Conservation (phyloP, 169 alveolate species). For the Cryptosporidium andersoni region DNA sequence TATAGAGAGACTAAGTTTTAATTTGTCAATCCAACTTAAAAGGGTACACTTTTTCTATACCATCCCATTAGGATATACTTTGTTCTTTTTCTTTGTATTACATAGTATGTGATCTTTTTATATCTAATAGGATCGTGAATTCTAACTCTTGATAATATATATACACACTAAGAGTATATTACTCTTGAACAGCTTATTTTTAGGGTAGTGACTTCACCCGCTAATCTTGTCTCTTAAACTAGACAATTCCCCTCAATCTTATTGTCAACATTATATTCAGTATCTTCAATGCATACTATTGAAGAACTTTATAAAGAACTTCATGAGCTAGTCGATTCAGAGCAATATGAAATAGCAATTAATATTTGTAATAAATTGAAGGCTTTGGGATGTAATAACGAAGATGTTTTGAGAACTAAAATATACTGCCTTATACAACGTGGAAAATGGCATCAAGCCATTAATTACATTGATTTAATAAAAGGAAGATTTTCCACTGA, state of each 20-base stretch:
- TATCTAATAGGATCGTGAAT: no score
- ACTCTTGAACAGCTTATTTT: no score
- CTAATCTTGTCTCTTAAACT: conserved; percentile 22
- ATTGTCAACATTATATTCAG: neutral
- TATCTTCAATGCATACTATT: conserved; percentile 16
- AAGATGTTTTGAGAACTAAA: conserved; percentile 44
- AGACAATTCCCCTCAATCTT: conserved; percentile 6
- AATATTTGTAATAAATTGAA: conserved; percentile 39
- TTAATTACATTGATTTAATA: conserved; percentile 27
- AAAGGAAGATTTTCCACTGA: neutral
- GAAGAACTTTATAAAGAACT: conserved; percentile 48
- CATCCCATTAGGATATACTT: no score
- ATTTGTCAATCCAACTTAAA: no score
- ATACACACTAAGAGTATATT: no score
- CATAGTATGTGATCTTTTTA: no score
- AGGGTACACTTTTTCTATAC: no score
- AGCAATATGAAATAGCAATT: conserved; percentile 60
- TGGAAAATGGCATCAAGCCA: conserved; percentile 55
- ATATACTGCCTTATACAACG: conserved; percentile 50
- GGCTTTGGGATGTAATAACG: conserved; percentile 34
- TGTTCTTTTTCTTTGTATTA: no score
- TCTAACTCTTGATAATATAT: no score
- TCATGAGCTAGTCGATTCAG: conserved; percentile 38
- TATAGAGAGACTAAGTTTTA: no score
- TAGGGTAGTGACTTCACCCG: neutral